phyloP scores from a whole-genome alignment of 345 rosid genomes.

The Hibiscus tridactylites region DNA sequence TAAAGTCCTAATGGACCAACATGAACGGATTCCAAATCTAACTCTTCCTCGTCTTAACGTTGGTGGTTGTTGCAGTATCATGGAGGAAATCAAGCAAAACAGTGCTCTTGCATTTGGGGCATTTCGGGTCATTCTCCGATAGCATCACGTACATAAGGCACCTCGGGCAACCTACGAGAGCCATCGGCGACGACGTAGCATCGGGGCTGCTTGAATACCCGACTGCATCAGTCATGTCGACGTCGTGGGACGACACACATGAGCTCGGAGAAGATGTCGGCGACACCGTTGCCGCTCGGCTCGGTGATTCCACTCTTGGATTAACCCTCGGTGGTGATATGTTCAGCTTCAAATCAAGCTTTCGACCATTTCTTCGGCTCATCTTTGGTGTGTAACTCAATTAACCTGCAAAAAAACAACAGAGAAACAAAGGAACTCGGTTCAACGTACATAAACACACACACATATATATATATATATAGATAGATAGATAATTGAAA shows the following conservation, averaged over 20 bases:
- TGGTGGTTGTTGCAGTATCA: conserved; percentile 24
- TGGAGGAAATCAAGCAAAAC: conserved; percentile 75
- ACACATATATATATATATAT: not conserved
- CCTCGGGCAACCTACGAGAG: conserved; percentile 88
- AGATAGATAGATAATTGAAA: not conserved
- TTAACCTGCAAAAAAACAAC: not conserved
- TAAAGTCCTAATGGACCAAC: conserved; percentile 16
- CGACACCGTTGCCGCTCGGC: conserved; percentile 48
- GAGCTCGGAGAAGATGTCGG: conserved; percentile 87
- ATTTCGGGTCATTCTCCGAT: conserved; percentile 65
- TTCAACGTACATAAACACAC: not conserved
- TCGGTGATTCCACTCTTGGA: conserved; percentile 48
- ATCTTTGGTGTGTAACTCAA: conserved; percentile 23
- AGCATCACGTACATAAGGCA: conserved; percentile 93
- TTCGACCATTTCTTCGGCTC: conserved; percentile 75
- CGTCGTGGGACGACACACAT: conserved; percentile 75
- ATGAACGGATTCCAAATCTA: not conserved
- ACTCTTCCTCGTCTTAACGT: conserved; percentile 31
- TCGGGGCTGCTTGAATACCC: conserved; percentile 67
- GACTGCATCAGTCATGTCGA: not conserved
- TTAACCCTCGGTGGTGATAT: conserved; percentile 64
- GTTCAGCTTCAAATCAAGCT: conserved; percentile 84
- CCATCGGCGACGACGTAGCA: conserved; percentile 69
- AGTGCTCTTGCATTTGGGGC: conserved; percentile 86
- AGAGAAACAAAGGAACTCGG: too few species aligned